Percentiles rank a stretch among this genome's conserved stretches.
Conservation (phyloP, 176 grass and related monocot species). For the Musa beccarii region DNA sequence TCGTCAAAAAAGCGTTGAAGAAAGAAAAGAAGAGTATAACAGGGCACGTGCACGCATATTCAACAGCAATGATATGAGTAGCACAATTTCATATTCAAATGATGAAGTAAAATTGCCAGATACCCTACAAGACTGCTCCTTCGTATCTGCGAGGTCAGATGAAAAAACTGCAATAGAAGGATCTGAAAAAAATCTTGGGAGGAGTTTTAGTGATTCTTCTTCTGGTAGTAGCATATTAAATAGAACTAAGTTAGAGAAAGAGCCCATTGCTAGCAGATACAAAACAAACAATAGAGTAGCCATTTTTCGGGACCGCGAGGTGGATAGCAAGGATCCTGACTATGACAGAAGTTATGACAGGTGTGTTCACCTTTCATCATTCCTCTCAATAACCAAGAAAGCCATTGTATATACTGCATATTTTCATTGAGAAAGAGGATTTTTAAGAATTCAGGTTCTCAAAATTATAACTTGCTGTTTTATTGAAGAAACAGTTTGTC, state of each 20-base stretch:
- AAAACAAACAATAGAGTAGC: slow-evolving; percentile 64
- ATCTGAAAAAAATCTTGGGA: slow-evolving; percentile 39
- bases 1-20: slow-evolving; percentile 84
- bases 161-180: slow-evolving; percentile 24
- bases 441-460: too few relatives aligned
- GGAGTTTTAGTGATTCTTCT: slow-evolving; percentile 40
- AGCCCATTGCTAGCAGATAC: slow-evolving; percentile 33
- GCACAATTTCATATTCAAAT: slow-evolving; percentile 12
- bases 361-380: slow-evolving; percentile 25
- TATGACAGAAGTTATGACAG: slow-evolving; percentile 97
- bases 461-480: too few relatives aligned
- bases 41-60: slow-evolving; percentile 90
- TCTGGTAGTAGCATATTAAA: slow-evolving; percentile 40
- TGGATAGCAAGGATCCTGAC: slow-evolving; percentile 96
- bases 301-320: slow-evolving; percentile 90
- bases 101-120: slow-evolving; percentile 49
- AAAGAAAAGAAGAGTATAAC: slow-evolving; percentile 99
- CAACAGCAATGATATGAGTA: slow-evolving; percentile 35
- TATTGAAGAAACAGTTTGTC: too few relatives aligned
- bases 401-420: too few relatives aligned
- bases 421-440: too few relatives aligned
- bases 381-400: not conserved
- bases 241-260: slow-evolving; percentile 49
- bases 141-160: slow-evolving; percentile 17
- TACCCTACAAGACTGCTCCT: slow-evolving; percentile 39